These are phyloP conservation scores for Panicum hallii DNA, from an alignment of 202 grass and related monocot species.

Conservation along the genomic window DNA sequence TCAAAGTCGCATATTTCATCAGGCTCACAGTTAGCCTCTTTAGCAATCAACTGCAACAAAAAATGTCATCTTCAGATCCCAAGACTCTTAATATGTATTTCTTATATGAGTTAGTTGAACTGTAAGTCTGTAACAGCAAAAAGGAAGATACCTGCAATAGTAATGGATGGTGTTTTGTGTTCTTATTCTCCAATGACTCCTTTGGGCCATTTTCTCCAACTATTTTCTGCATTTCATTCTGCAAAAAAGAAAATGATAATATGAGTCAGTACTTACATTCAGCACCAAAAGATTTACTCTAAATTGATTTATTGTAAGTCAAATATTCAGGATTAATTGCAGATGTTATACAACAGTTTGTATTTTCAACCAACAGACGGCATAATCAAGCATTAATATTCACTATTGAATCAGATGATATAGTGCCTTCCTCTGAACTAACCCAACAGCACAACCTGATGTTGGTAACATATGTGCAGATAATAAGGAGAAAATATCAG, in stretches of 20 bases:
- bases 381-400: constrained; percentile 12
- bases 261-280: constrained; percentile 5
- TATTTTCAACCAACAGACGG: neutral
- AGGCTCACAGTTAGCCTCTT: constrained; percentile 71
- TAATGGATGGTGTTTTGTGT: constrained; percentile 74
- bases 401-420: constrained; percentile 2
- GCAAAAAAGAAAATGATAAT: constrained; percentile 16
- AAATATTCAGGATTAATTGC: neutral
- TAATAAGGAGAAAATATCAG: neutral
- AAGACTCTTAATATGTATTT: constrained; percentile 18
- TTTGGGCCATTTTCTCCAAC: constrained; percentile 59
- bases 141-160: constrained; percentile 75
- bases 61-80: constrained; percentile 20
- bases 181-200: constrained; percentile 58
- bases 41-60: constrained; percentile 76
- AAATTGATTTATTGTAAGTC: neutral
- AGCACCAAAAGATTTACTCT: constrained; percentile 5
- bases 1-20: constrained; percentile 92
- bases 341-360: neutral
- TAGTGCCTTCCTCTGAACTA: neutral
- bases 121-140: neutral
- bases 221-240: constrained; percentile 80
- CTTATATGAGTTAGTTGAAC: constrained; percentile 28
- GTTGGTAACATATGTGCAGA: neutral
- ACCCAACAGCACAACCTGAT: neutral